Conservation (phyloP, 805 yeast species). For the Candida berthetii region DNA sequence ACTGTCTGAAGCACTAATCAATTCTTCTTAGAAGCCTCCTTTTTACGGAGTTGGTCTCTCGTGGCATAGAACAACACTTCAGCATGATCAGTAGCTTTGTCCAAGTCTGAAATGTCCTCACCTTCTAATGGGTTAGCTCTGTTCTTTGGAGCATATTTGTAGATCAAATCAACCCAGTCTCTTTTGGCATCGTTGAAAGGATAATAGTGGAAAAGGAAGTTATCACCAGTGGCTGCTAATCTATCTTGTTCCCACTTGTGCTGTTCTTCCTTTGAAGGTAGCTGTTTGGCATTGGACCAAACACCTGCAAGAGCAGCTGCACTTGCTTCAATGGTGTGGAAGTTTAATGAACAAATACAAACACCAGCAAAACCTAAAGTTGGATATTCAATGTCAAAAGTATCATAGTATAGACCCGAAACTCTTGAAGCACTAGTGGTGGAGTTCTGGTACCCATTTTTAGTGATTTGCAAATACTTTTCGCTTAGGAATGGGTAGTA, state of each 20-base stretch:
- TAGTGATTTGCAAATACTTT: conserved; percentile 14
- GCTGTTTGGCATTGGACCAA: conserved; percentile 36
- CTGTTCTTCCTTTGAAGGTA: conserved; percentile 36
- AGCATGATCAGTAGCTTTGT: conserved; percentile 3
- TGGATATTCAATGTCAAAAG: conserved; percentile 38
- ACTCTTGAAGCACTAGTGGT: conserved; percentile 23
- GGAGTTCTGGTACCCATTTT: conserved; percentile 7
- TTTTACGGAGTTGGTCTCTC: conserved; percentile 4
- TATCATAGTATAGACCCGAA: conserved; percentile 35
- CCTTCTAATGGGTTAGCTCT: conserved; percentile 24
- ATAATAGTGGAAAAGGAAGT: conserved; percentile 26
- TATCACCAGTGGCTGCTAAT: conserved; percentile 16
- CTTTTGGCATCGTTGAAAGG: conserved; percentile 18
- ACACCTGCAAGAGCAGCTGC: conserved; percentile 50
- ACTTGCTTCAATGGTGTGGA: conserved; percentile 41
- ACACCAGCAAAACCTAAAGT: conserved; percentile 36
- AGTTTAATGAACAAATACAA: conserved; percentile 33
- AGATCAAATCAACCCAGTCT: conserved; percentile 21
- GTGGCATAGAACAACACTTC: conserved; percentile 22
- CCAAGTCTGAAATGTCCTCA: conserved; percentile 6
- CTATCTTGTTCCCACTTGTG: conserved; percentile 23
- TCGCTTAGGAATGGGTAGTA: conserved; percentile 28
- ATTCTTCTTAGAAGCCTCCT: not conserved
- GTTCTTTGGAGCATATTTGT: conserved; percentile 18
- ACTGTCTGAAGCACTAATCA: too few species aligned